Base-by-base conservation (phyloP, 306 rosid genomes). In the Herpetospermum pedunculosum region DNA sequence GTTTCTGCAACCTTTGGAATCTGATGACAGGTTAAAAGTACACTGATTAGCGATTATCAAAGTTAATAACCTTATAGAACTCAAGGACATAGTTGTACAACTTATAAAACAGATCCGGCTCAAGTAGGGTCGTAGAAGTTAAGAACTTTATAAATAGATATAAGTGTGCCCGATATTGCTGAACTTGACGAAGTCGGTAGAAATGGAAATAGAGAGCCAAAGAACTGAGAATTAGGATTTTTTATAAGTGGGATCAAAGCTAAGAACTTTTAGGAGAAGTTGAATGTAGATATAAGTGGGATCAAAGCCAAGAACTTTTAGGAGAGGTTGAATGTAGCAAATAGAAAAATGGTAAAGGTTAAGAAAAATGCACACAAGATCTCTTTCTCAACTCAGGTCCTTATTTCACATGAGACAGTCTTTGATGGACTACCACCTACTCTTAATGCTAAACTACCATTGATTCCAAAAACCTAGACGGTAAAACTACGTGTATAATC, bases 1-100 rank as follows among this genome's bases (percentile, higher is more conserved):
- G 96, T 91, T 52, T 64, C 81, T 8, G 97, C 92, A 2, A 94
- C 97, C 87, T 89, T 88, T 0, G 97, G 97, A 55, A 89, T 89
- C 98, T 93, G 86, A 49, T 12, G 8, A 28, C 1, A 32, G 2
- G 64, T 55, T 3, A 8, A 70, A 73, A 29, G 67, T 30, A 21
- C 8, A 15, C 54, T 40, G 32, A 70, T 48, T 60, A 49, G 49
- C 10, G 28, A 26, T 6, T 8, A 16, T 34, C n/a, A 18, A 63
- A 63, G 70, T 35, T 63, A 34, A 63, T 29, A 35, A 19, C 47
- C 18, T 4, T 18, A 7, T n/a, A n/a, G n/a, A n/a, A n/a, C n/a
- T n/a, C n/a, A n/a, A n/a, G n/a, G n/a, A n/a, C n/a, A n/a, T n/a
- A n/a, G n/a, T n/a, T n/a, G n/a, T n/a, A n/a, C n/a, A n/a, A n/a